Conservation (phyloP, 1,284 basidiomycete genomes). For the Cronartium quercuum region DNA sequence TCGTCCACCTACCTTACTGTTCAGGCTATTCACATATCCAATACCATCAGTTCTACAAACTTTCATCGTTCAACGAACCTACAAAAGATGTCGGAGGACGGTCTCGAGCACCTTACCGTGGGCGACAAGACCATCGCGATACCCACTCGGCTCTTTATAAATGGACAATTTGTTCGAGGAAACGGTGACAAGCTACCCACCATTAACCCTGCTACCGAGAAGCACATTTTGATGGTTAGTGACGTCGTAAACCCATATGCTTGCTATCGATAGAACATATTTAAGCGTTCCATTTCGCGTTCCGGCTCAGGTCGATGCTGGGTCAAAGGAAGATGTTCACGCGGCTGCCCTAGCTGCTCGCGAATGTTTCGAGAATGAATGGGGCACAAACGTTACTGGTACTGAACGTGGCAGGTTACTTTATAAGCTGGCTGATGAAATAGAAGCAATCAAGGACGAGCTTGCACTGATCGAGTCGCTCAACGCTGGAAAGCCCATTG, state of each 20-base stretch:
- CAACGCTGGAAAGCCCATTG: neutral
- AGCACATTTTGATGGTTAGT: neutral
- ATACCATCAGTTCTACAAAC: too few relatives aligned
- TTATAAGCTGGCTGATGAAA: constrained; percentile 8
- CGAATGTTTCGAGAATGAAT: neutral
- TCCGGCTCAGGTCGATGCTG: constrained; percentile 48
- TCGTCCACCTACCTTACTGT: too few relatives aligned
- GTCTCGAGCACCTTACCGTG: neutral
- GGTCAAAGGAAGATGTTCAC: neutral
- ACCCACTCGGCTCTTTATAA: neutral
- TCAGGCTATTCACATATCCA: too few relatives aligned
- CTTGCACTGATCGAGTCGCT: neutral
- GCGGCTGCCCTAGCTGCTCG: neutral
- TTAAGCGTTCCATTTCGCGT: too few relatives aligned
- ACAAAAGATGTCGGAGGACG: neutral
- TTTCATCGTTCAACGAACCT: too few relatives aligned
- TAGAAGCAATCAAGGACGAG: neutral
- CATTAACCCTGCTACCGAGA: constrained; percentile 2
- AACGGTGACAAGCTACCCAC: neutral
- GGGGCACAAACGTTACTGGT: constrained; percentile 5
- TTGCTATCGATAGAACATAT: neutral
- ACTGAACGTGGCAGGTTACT: constrained; percentile 3
- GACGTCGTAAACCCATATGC: neutral
- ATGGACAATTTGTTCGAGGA: neutral
- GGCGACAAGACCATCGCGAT: neutral